phyloP scores from a whole-genome alignment of 169 alveolate species.

The Gregarina niphandrodes region DNA sequence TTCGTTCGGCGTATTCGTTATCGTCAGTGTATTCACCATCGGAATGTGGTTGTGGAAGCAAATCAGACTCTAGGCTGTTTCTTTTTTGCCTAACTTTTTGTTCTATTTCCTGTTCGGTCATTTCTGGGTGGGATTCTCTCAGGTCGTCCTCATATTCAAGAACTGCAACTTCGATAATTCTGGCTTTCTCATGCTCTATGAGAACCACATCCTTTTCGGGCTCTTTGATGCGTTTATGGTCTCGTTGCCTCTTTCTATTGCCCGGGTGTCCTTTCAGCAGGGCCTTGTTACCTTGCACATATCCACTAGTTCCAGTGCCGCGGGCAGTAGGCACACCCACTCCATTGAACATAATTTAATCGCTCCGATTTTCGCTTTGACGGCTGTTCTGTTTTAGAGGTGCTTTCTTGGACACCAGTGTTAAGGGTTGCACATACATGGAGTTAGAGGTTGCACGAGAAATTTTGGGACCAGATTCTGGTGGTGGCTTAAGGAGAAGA shows the following conservation, averaged over 20 bases:
- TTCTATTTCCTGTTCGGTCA: neutral
- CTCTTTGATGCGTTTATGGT: constrained; percentile 9
- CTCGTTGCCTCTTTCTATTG: constrained; percentile 20
- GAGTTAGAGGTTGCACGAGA: too few species aligned
- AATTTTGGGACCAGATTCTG: too few species aligned
- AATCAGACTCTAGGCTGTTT: too few species aligned
- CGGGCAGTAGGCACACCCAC: constrained; percentile 55
- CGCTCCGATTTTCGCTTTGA: too few species aligned
- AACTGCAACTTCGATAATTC: constrained; percentile 40
- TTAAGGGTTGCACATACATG: too few species aligned
- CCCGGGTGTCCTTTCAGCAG: constrained; percentile 1
- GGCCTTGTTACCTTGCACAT: constrained; percentile 37
- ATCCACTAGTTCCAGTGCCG: constrained; percentile 67
- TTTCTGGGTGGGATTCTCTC: neutral
- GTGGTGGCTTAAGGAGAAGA: too few species aligned
- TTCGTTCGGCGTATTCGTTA: too few species aligned
- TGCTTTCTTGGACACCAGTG: too few species aligned
- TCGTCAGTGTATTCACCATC: too few species aligned
- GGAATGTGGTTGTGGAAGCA: too few species aligned
- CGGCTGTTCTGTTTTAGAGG: too few species aligned
- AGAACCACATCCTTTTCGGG: constrained; percentile 28
- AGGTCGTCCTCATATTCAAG: constrained; percentile 10
- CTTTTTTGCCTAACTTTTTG: too few species aligned
- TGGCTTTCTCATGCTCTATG: constrained; percentile 40
- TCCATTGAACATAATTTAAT: constrained; percentile 45